These are phyloP conservation scores for Phytophthora chlamydospora DNA, from an alignment of 352 stramenopile species.

Conservation along the genomic window DNA sequence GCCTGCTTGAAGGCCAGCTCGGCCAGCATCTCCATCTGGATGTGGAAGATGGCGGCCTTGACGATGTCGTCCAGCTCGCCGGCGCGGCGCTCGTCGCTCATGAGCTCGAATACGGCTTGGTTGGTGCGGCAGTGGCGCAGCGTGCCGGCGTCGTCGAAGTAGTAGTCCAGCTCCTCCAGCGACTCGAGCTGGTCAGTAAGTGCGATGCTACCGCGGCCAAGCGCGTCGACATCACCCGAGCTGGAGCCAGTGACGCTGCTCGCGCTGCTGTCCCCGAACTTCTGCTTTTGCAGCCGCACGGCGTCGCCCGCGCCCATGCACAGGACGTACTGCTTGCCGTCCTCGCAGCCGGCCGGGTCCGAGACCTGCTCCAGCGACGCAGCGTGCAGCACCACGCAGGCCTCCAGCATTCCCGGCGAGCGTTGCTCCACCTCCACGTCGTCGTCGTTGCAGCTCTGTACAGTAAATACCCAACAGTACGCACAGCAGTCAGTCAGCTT, in stretches of 20 bases:
- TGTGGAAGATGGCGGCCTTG: slow-evolving; percentile 84
- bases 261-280: slow-evolving; percentile 36
- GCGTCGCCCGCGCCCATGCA: slow-evolving; percentile 50
- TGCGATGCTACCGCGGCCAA: slow-evolving; percentile 44
- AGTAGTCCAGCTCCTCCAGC: slow-evolving; percentile 80
- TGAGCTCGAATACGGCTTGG: slow-evolving; percentile 76
- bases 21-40: slow-evolving; percentile 86
- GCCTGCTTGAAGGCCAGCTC: slow-evolving; percentile 80
- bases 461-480: too few species aligned
- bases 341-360: slow-evolving; percentile 48
- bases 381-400: slow-evolving; percentile 64
- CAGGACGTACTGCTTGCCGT: slow-evolving; percentile 81
- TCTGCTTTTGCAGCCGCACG: slow-evolving; percentile 56
- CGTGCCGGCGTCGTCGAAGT: slow-evolving; percentile 73
- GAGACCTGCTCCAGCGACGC: slow-evolving; percentile 50
- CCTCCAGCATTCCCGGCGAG: slow-evolving; percentile 55
- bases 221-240: slow-evolving; percentile 8
- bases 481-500: too few species aligned
- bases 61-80: slow-evolving; percentile 81
- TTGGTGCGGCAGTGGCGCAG: slow-evolving; percentile 75
- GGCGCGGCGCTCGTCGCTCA: slow-evolving; percentile 72
- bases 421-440: slow-evolving; percentile 72
- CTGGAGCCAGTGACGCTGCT: slow-evolving; percentile 19
- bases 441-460: slow-evolving; percentile 77
- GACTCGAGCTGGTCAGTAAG: slow-evolving; percentile 75